Conservation (phyloP, 352 stramenopile genomes). For the Phytophthora meadii region DNA sequence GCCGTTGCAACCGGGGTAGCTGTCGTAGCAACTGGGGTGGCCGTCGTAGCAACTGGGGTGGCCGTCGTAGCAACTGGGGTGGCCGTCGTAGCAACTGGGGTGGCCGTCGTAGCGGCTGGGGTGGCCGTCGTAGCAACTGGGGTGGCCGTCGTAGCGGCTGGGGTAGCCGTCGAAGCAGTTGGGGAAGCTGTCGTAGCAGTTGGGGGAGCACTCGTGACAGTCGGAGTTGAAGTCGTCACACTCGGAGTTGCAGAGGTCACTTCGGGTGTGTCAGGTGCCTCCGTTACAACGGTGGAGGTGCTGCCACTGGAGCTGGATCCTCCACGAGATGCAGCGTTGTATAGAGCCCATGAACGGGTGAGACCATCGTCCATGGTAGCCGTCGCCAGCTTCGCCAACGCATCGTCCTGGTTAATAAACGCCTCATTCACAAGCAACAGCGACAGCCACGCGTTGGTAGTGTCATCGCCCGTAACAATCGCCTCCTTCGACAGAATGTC, state of each 20-base stretch:
- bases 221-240: slow-evolving; percentile 1
- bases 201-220: slow-evolving; percentile 11
- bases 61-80: not conserved
- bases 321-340: slow-evolving; percentile 58
- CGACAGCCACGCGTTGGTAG: slow-evolving; percentile 71
- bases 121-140: not conserved
- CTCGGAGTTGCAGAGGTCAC: slow-evolving; percentile 8
- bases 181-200: slow-evolving; percentile 10
- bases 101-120: slow-evolving; percentile 1
- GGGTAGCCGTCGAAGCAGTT: not conserved
- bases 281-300: slow-evolving; percentile 9
- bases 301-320: slow-evolving; percentile 26
- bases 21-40: not conserved
- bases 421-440: slow-evolving; percentile 81
- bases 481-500: slow-evolving; percentile 75
- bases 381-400: slow-evolving; percentile 50
- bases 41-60: slow-evolving; percentile 7
- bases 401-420: slow-evolving; percentile 58
- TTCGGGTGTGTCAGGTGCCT: slow-evolving; percentile 16
- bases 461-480: slow-evolving; percentile 55
- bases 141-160: not conserved
- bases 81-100: not conserved
- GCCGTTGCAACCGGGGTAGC: not conserved
- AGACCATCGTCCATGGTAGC: slow-evolving; percentile 74
- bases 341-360: slow-evolving; percentile 73